Conservation (phyloP, 2,329 filamentous ascomycete genomes). For the Aspergillus hiratsukae region DNA sequence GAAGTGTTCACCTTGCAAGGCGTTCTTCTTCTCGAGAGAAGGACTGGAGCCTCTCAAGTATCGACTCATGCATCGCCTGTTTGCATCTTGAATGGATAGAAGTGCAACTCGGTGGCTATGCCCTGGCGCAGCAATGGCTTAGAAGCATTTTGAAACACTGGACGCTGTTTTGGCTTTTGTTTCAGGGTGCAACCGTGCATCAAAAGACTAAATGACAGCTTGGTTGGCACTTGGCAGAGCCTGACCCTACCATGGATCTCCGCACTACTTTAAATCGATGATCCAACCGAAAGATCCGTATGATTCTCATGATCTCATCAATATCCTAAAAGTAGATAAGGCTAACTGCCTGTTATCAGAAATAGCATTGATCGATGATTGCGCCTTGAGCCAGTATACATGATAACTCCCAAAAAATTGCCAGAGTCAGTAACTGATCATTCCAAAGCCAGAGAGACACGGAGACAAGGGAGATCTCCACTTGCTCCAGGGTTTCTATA, state of each 20-base stretch:
- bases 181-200: slow-evolving; percentile 4
- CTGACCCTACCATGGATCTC: background rate
- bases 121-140: slow-evolving; percentile 19
- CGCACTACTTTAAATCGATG: background rate
- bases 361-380: background rate
- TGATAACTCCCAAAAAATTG: background rate
- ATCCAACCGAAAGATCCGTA: background rate
- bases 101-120: slow-evolving; percentile 14
- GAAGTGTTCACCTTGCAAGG: background rate
- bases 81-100: background rate
- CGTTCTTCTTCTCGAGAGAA: background rate
- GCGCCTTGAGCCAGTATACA: background rate
- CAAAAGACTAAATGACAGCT: background rate
- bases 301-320: background rate
- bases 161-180: background rate
- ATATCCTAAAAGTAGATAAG: background rate
- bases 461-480: background rate
- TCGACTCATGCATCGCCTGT: background rate
- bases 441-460: background rate
- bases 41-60: no score
- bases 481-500: slow-evolving; percentile 6
- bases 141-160: slow-evolving; percentile 13
- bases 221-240: background rate
- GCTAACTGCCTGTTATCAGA: background rate
- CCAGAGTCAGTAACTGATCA: background rate